Base-by-base conservation (phyloP, 371 early-diverging fungal species). In the Gilbertella persicaria region DNA sequence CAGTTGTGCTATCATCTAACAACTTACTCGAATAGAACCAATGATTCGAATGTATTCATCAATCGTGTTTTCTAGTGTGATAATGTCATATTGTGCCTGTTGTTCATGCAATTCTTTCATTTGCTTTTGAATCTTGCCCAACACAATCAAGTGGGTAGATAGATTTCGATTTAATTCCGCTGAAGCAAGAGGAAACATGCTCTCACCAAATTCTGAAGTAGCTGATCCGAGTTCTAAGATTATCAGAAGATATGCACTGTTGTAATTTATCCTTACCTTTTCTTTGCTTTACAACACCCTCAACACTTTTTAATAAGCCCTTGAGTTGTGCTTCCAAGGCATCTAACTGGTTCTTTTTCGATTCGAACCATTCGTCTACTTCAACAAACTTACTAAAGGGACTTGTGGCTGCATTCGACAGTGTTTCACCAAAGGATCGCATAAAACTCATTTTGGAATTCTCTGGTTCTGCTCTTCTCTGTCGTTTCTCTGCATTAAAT, bases 21-120 rank as follows among this genome's bases (percentile, higher is more conserved):
- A 26, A 49, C 63, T 53, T 60, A 84, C 84, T 53, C 87, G 80
- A 55, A 91, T 89, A 0, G 93, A 86, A 4, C 86, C 89, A 50
- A 94, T 90, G 52, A 90, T 81, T n/a, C 94, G 86, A 56, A 94
- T 82, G 59, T 95, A 91, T 62, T 94, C 94, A 55, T 94, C 93
- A 37, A 90, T 87, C 0, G 88, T 93, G 40, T 87, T 80, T 64
- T 84, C 88, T 44, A 94, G 62, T 4, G 89, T 81, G 14, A 79
- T 61, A 13, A 91, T 76, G 67, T 95, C 94, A 45, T 80, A 73
- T 12, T 83, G 84, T 8, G 75, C 79, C 64, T 90, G 90, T 28
- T 78, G 67, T 40, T 88, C 89, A 55, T 92, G 91, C 23, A 96
- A 48, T 23, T 82, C 86, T 57, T 82, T 82, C 64, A 95, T 80